Base-by-base conservation (phyloP, 2,329 filamentous ascomycete species). In the Diaporthe citriasiana region DNA sequence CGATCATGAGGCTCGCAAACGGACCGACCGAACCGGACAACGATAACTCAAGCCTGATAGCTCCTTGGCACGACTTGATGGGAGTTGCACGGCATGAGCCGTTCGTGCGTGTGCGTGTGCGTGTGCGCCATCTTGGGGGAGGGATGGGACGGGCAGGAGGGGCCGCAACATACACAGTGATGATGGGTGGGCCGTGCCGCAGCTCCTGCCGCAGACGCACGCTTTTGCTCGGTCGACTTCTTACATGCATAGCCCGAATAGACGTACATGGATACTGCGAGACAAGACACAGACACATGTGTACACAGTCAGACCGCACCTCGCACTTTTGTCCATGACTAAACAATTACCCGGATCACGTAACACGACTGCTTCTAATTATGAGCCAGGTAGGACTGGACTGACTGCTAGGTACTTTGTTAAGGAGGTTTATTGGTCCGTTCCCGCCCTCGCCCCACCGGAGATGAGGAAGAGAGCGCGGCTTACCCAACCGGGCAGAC, bases 1-100 rank as follows among this genome's bases (percentile, higher is more conserved):
- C 63, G 63, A 66, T 66, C 63, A 66, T 66, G 63, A 66, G 45
- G 63, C 63, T 66, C 63, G 63, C 63, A 66, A 66, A 51, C 63
- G 63, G 63, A 51, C 63, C 63, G 63, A 66, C 63, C 63, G 63
- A 66, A 51, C 63, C 63, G 63, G 30, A 51, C 63, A 50, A 66
- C 63, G 63, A 66, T 35, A 66, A 66, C 33, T 12, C 45, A 40
- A 35, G 30, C 17, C 45, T 51, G 33, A 66, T 66, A 66, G 63
- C 27, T 66, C 30, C 19, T 30, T 51, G 63, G 25, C 45, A 66
- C 63, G 4, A 45, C 63, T 51, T 45, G 45, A 38, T 25, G 30
- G 30, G 60, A 25, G 42, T n/a, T 25, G 63, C 30, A 66, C 63
- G 63, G 63, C 63, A 51, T 51, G 45, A 38, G 63, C 63, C 45